Conservation (phyloP, 1,139 yeast species). For the Pichia norvegensis region DNA sequence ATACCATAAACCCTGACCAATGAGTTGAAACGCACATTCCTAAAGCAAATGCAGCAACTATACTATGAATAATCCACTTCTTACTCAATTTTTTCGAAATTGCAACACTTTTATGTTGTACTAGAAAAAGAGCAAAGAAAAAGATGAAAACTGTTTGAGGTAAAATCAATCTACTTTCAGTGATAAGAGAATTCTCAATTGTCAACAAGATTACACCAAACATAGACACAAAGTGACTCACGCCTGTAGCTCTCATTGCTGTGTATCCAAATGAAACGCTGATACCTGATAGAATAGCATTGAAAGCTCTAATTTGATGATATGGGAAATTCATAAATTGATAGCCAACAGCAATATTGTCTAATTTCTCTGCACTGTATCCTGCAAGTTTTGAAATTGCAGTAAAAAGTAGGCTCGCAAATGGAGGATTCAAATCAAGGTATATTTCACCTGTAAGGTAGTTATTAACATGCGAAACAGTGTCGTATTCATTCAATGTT, state of each 20-base stretch:
- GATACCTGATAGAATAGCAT: conserved; percentile 44
- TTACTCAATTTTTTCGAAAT: conserved; percentile 31
- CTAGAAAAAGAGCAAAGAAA: conserved; percentile 37
- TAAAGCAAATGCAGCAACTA: conserved; percentile 41
- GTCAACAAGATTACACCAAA: conserved; percentile 40
- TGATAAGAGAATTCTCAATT: conserved; percentile 47
- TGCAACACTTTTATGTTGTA: conserved; percentile 38
- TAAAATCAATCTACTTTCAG: conserved; percentile 44
- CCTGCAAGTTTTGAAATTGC: conserved; percentile 35
- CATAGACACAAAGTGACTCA: conserved; percentile 36
- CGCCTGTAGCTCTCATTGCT: conserved; percentile 41
- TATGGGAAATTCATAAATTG: conserved; percentile 29
- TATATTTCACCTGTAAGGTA: conserved; percentile 58
- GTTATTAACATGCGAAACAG: conserved; percentile 39
- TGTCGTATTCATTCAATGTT: conserved; percentile 48
- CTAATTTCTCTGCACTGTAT: conserved; percentile 25
- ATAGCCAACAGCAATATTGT: not conserved
- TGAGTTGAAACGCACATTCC: conserved; percentile 50
- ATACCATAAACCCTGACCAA: conserved; percentile 46
- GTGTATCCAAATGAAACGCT: conserved; percentile 41
- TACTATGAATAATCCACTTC: conserved; percentile 39
- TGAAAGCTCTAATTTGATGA: conserved; percentile 43
- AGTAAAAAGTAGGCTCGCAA: conserved; percentile 43
- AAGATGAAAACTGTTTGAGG: conserved; percentile 46
- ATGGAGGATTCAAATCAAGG: conserved; percentile 57